Base-by-base conservation (phyloP, 805 yeast species). In the Hanseniaspora taiwanica region DNA sequence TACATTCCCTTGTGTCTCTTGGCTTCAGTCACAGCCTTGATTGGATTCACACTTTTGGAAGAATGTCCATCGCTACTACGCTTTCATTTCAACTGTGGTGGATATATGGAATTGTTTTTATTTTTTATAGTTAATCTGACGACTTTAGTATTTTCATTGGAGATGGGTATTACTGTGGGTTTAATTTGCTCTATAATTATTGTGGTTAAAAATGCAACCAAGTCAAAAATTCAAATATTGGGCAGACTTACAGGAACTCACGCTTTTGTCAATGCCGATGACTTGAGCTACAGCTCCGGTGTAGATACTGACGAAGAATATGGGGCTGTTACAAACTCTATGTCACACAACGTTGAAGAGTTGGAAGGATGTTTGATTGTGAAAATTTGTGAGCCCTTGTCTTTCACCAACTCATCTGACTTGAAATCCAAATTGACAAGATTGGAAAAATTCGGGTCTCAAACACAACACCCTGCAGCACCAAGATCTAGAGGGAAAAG, bases 141-240 rank as follows among this genome's bases (percentile, higher is more conserved):
- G 1, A 79, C 94, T 0, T 53, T 81, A 18, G 71, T 76, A 48
- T 78, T 71, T 56, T 85, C 96, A 0, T 77, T 87, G 55, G 95
- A 89, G 56, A 76, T 81, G 13, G 97, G 98, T 1, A 84, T 91
- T 37, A 76, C 81, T 2, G 71, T 84, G n/a, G 97, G 98, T 0
- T 76, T 83, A 37, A 74, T 74, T 0, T 82, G 84, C 48, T 85
- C 93, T 33, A 62, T 89, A 16, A 65, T 87, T 25, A 65, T 93
- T 42, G 87, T 89, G 4, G 71, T 86, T 23, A 80, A 74, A 47
- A 84, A 83, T 53, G 78, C 94, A 1, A 76, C 94, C 0, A 66
- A 71, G 42, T 86, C 95, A 2, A 68, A 94, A 46, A 83, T 86
- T 44, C 95, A 85, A 56, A 81, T 87, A 37, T 63, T 85, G 45